Percentiles rank a stretch among this genome's conserved stretches.
These are phyloP conservation scores for Arthrobotrys entomopaga DNA, from an alignment of 2,329 filamentous ascomycete genomes.

Conservation along the genomic window DNA sequence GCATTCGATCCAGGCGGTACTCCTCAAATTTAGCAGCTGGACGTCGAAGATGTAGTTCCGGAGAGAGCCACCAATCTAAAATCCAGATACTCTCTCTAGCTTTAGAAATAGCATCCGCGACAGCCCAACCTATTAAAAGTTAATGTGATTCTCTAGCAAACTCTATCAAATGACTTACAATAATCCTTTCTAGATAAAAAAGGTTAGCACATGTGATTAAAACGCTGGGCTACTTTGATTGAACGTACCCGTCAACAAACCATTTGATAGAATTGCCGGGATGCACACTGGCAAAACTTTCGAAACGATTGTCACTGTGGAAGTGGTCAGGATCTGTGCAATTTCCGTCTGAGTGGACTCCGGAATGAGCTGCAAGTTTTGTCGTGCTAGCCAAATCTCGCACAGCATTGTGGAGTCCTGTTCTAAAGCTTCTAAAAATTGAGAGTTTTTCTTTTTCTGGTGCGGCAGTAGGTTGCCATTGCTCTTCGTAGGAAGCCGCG, in stretches of 20 bases:
- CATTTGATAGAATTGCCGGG: slow-evolving; percentile 81
- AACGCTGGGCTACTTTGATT: neutral
- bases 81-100: slow-evolving; percentile 84
- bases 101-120: slow-evolving; percentile 80
- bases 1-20: slow-evolving; percentile 84
- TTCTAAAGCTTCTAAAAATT: slow-evolving; percentile 41
- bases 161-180: slow-evolving; percentile 20
- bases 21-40: slow-evolving; percentile 80
- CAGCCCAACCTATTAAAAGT: slow-evolving; percentile 71
- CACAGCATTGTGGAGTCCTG: slow-evolving; percentile 34
- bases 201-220: neutral
- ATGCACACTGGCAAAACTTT: slow-evolving; percentile 78
- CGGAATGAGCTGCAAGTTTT: slow-evolving; percentile 59
- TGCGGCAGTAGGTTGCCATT: slow-evolving; percentile 46
- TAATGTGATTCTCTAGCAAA: neutral
- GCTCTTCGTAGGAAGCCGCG: slow-evolving; percentile 9
- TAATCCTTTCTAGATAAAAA: slow-evolving; percentile 47
- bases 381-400: slow-evolving; percentile 32
- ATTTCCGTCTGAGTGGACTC: slow-evolving; percentile 62
- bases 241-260: slow-evolving; percentile 80
- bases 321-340: slow-evolving; percentile 47
- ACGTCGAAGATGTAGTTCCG: slow-evolving; percentile 85
- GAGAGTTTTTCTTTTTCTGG: slow-evolving; percentile 39
- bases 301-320: slow-evolving; percentile 66
- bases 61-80: slow-evolving; percentile 88